A percentile compares a stretch with the other conserved stretches of the same genome.
phyloP scores from a whole-genome alignment of 768 basidiomycete genomes.

The Plicaturopsis crispa region DNA sequence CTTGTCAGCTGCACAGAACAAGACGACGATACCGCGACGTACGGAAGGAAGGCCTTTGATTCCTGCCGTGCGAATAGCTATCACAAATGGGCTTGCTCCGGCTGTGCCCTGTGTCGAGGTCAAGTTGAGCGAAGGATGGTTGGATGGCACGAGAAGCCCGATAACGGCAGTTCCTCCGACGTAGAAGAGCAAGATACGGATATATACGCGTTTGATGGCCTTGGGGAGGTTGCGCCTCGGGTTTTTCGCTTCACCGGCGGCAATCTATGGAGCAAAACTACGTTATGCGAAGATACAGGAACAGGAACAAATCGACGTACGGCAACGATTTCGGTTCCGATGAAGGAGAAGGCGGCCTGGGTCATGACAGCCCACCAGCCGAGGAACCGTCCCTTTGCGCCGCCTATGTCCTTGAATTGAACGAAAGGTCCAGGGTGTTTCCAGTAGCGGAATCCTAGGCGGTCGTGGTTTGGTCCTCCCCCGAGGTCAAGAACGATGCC shows the following conservation, averaged over 20 bases:
- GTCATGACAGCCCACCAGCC: constrained; percentile 67
- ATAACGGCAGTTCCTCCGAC: constrained; percentile 65
- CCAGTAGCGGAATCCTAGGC: constrained; percentile 75
- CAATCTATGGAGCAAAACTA: constrained; percentile 44
- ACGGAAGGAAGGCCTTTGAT: constrained; percentile 81
- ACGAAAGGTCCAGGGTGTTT: constrained; percentile 84
- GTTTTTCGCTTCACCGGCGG: constrained; percentile 88
- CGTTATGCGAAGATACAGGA: neutral
- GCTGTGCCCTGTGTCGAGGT: constrained; percentile 51
- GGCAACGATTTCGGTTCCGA: constrained; percentile 92
- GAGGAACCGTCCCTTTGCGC: constrained; percentile 49
- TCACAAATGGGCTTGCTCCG: constrained; percentile 83
- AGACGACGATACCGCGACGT: constrained; percentile 16
- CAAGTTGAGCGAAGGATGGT: constrained; percentile 45
- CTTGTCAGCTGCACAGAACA: neutral
- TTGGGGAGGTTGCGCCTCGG: constrained; percentile 63
- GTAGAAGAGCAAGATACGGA: constrained; percentile 81
- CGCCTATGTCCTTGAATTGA: constrained; percentile 57
- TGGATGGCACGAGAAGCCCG: constrained; percentile 76
- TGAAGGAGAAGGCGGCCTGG: constrained; percentile 89
- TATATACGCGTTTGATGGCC: constrained; percentile 66
- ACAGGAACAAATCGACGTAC: constrained; percentile 37
- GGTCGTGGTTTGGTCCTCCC: constrained; percentile 79
- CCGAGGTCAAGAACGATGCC: constrained; percentile 79
- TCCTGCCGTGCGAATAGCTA: constrained; percentile 81